Conservation (phyloP, 257 asterid genomes). For the Solanum clarkiae region DNA sequence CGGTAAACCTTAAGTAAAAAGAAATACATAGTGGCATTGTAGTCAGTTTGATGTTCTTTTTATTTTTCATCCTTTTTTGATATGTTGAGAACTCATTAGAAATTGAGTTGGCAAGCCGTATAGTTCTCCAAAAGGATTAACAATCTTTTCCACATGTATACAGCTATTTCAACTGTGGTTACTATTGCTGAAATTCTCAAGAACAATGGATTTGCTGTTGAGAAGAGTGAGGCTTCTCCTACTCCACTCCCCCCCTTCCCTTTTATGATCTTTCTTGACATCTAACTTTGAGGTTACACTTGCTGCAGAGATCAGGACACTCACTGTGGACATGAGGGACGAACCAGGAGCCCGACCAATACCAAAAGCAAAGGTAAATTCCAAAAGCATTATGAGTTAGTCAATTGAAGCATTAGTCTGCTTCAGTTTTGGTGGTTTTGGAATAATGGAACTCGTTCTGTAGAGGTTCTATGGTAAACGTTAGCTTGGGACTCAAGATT, state of each 20-base stretch:
- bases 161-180: slow-evolving; percentile 70
- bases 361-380: slow-evolving; percentile 60
- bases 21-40: background rate
- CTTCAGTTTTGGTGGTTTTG: background rate
- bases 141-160: background rate
- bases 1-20: background rate
- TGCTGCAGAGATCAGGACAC: slow-evolving; percentile 47
- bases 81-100: background rate
- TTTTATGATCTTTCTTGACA: background rate
- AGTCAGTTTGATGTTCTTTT: background rate
- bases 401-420: background rate
- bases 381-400: background rate
- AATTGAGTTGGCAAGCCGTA: background rate
- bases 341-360: slow-evolving; percentile 49
- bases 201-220: slow-evolving; percentile 65
- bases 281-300: background rate
- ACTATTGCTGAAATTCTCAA: slow-evolving; percentile 61
- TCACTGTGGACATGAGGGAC: slow-evolving; percentile 59
- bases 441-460: background rate
- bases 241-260: background rate
- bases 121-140: background rate
- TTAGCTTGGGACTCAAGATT: background rate
- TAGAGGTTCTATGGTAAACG: background rate
- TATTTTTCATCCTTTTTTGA: background rate
- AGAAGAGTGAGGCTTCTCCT: slow-evolving; percentile 34